phyloP scores from a whole-genome alignment of 805 yeast genomes.

The Ogataea pignaliae region DNA sequence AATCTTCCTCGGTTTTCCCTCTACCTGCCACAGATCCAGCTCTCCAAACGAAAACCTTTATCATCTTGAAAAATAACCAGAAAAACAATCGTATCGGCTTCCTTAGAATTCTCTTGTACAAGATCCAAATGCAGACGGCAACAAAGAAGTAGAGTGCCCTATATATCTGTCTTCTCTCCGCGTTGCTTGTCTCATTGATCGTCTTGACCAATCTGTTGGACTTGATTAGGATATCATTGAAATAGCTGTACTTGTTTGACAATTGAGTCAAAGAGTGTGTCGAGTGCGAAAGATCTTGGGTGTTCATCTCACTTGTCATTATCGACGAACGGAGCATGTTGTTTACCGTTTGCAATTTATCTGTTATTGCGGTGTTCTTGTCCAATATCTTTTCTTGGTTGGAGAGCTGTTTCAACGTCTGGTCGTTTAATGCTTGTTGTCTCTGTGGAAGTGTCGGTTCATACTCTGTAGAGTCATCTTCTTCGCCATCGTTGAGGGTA shows the following conservation, averaged over 20 bases:
- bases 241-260: conserved; percentile 38
- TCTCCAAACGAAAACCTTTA: conserved; percentile 20
- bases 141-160: conserved; percentile 42
- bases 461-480: background rate
- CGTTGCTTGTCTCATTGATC: conserved; percentile 48
- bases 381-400: conserved; percentile 39
- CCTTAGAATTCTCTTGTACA: conserved; percentile 45
- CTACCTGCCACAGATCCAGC: conserved; percentile 5
- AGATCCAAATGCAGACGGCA: conserved; percentile 43
- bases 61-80: conserved; percentile 42
- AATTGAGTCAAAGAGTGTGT: conserved; percentile 36
- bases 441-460: conserved; percentile 4
- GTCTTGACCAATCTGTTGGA: conserved; percentile 44
- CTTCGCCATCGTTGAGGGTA: conserved; percentile 5
- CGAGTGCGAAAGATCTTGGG: conserved; percentile 44
- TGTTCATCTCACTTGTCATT: conserved; percentile 46
- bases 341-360: conserved; percentile 42
- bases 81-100: conserved; percentile 40
- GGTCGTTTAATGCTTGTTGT: conserved; percentile 27
- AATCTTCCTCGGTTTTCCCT: background rate
- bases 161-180: conserved; percentile 46
- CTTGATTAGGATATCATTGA: conserved; percentile 36
- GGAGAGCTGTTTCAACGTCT: conserved; percentile 22
- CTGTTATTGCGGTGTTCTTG: conserved; percentile 44
- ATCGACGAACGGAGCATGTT: conserved; percentile 46